Conservation (phyloP, 495 filamentous ascomycete genomes). For the Baudoinia panamericana region DNA sequence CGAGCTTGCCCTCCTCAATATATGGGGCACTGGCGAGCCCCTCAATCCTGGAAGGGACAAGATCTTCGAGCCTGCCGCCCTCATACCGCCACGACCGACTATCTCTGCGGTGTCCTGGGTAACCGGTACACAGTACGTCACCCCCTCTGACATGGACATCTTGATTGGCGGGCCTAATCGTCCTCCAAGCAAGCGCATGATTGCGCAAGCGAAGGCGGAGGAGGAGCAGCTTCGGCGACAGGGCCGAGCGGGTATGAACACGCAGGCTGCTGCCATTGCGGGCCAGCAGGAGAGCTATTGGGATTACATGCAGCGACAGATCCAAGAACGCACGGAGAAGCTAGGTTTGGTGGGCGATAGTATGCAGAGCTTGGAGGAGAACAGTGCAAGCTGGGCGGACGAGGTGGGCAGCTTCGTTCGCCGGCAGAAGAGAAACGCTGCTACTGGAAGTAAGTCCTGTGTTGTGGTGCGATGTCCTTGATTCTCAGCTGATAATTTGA, state of each 20-base stretch:
- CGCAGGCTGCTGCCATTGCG: conserved; percentile 4
- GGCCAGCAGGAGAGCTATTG: conserved; percentile 45
- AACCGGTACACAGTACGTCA: conserved; percentile 82
- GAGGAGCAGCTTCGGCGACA: conserved; percentile 44
- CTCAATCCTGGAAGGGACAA: conserved; percentile 48
- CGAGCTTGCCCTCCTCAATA: conserved; percentile 63
- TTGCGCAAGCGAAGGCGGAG: conserved; percentile 48
- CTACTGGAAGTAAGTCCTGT: conserved; percentile 50
- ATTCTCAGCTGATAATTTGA: not conserved
- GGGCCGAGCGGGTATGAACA: conserved; percentile 33
- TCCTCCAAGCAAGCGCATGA: conserved; percentile 66
- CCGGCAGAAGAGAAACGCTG: conserved; percentile 69
- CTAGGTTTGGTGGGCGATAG: conserved; percentile 69
- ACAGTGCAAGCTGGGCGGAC: conserved; percentile 65
- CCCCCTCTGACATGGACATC: conserved; percentile 78
- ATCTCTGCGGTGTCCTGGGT: conserved; percentile 96
- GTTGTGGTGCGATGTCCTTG: too few species aligned
- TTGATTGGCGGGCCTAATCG: conserved; percentile 81
- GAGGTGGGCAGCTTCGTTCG: conserved; percentile 77
- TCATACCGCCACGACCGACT: conserved; percentile 71
- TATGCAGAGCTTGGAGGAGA: conserved; percentile 67
- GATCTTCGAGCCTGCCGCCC: conserved; percentile 59
- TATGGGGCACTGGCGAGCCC: conserved; percentile 59
- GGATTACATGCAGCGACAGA: conserved; percentile 61
- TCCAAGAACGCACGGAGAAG: conserved; percentile 82